Conservation (phyloP, 495 filamentous ascomycete species). For the Emericellopsis terricola region DNA sequence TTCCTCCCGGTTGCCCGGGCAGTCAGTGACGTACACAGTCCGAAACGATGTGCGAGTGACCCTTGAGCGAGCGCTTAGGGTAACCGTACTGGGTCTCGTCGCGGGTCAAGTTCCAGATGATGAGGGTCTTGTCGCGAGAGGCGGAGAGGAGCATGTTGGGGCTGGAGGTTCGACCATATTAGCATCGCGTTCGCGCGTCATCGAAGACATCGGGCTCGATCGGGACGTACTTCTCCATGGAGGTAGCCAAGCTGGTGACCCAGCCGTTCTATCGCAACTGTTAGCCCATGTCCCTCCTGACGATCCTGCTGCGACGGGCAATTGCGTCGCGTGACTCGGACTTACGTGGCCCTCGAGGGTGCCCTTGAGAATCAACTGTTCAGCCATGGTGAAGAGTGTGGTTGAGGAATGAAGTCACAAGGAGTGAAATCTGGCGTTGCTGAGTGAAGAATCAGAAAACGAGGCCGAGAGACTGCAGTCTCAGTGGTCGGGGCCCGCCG, state of each 20-base stretch:
- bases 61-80: slow-evolving; percentile 95
- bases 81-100: slow-evolving; percentile 95
- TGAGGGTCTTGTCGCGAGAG: slow-evolving; percentile 94
- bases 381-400: slow-evolving; percentile 54
- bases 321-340: no score
- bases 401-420: neutral
- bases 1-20: slow-evolving; percentile 7
- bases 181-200: slow-evolving; percentile 8
- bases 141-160: slow-evolving; percentile 99
- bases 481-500: neutral
- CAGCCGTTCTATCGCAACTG: slow-evolving; percentile 34
- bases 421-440: no score
- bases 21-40: slow-evolving; percentile 71
- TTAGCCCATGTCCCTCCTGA: slow-evolving; percentile 4
- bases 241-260: slow-evolving; percentile 85
- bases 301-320: no score
- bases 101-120: slow-evolving; percentile 99
- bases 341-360: slow-evolving; percentile 88
- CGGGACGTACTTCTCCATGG: slow-evolving; percentile 81
- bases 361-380: slow-evolving; percentile 93
- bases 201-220: slow-evolving; percentile 4
- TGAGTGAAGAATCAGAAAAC: no score
- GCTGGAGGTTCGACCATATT: slow-evolving; percentile 30
- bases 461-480: slow-evolving; percentile 3
- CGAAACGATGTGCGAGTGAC: slow-evolving; percentile 99